Conservation (phyloP, 2,329 filamentous ascomycete genomes). For the Penicillium sp. region DNA sequence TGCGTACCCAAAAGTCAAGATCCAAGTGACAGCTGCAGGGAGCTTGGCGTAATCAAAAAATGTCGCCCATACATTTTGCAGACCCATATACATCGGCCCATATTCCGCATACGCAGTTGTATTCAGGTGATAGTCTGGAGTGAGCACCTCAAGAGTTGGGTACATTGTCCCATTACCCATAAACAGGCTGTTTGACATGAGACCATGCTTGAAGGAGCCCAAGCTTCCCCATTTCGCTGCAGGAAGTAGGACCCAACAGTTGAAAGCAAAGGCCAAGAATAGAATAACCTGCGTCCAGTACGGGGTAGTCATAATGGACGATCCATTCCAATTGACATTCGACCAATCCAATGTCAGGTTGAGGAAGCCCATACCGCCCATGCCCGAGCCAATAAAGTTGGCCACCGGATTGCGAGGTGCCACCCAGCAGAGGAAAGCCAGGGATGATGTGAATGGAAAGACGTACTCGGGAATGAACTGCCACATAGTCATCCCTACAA, state of each 20-base stretch:
- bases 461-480: constrained; percentile 60
- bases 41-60: constrained; percentile 61
- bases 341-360: constrained; percentile 61
- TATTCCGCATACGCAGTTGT: constrained; percentile 45
- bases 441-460: constrained; percentile 57
- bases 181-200: constrained; percentile 59
- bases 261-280: constrained; percentile 54
- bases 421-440: constrained; percentile 63
- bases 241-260: constrained; percentile 57
- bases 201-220: constrained; percentile 49
- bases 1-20: constrained; percentile 53
- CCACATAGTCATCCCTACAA: constrained; percentile 56
- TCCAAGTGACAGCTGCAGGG: constrained; percentile 57
- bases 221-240: constrained; percentile 57
- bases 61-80: constrained; percentile 56
- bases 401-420: constrained; percentile 55
- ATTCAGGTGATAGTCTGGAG: constrained; percentile 48
- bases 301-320: constrained; percentile 51
- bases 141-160: constrained; percentile 44
- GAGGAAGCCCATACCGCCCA: constrained; percentile 61
- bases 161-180: constrained; percentile 49
- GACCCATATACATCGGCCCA: constrained; percentile 56
- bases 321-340: constrained; percentile 53
- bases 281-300: constrained; percentile 60
- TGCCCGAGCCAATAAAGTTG: constrained; percentile 59